These are phyloP conservation scores for Houttuynia cordata DNA, from an alignment of 164 flowering plant species.

Conservation along the genomic window DNA sequence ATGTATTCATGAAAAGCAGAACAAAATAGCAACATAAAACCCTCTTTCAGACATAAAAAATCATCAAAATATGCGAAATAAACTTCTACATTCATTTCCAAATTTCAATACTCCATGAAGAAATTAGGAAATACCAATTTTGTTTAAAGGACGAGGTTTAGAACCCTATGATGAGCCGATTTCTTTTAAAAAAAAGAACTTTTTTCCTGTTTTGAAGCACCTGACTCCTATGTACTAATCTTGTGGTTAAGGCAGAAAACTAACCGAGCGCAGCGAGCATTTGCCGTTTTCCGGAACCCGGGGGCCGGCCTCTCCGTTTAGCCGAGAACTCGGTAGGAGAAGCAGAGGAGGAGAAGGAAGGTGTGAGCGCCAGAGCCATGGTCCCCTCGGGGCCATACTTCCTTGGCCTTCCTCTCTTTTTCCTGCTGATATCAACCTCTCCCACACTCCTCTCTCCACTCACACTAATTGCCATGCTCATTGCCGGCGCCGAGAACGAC, in stretches of 20 bases:
- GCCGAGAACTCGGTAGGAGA: conserved; percentile 17
- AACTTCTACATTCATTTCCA: no score
- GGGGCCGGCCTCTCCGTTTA: conserved; percentile 52
- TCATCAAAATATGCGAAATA: no score
- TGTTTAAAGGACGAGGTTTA: no score
- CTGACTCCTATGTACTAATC: no score
- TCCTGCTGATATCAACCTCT: conserved; percentile 20
- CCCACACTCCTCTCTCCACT: conserved; percentile 17
- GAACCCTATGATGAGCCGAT: no score
- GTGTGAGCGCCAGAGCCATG: conserved; percentile 21
- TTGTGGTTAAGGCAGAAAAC: conserved; percentile 3
- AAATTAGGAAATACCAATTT: no score
- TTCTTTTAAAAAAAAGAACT: no score
- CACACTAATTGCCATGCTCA: conserved; percentile 18
- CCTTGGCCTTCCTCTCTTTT: conserved; percentile 81
- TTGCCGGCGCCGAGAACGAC: conserved; percentile 14
- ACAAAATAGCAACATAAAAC: no score
- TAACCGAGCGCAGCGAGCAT: conserved; percentile 54
- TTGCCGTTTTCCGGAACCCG: conserved; percentile 59
- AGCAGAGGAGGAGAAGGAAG: conserved; percentile 14
- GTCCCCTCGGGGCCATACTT: conserved; percentile 68
- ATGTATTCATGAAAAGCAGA: no score
- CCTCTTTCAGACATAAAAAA: no score
- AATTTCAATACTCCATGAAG: no score
- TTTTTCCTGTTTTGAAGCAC: not conserved